Evolutionary conservation across 768 basidiomycete genomes (phyloP).

Genomic region (Rubroboletus pulcherrimus): DNA sequence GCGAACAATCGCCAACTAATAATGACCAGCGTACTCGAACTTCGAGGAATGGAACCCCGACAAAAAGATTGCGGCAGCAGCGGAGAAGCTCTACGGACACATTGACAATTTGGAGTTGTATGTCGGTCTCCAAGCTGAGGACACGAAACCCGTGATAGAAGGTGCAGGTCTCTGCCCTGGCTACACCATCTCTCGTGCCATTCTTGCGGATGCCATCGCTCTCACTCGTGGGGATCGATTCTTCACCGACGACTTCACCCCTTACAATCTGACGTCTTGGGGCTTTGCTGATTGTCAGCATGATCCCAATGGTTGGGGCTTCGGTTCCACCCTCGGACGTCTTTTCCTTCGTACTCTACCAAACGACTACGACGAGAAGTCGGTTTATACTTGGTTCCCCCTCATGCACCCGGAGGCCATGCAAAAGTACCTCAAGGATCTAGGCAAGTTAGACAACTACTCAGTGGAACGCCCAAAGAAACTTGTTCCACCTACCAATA

Average conservation of each 20-base stretch:
- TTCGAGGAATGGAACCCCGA: constrained; percentile 85
- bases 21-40: constrained; percentile 49
- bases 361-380: constrained; percentile 61
- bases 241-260: constrained; percentile 79
- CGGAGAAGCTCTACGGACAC: constrained; percentile 73
- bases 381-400: constrained; percentile 85
- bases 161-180: constrained; percentile 87
- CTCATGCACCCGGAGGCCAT: constrained; percentile 75
- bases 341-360: constrained; percentile 75
- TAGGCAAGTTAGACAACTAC: constrained; percentile 54
- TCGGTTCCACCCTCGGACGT: constrained; percentile 66
- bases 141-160: constrained; percentile 66
- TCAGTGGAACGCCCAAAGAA: constrained; percentile 47
- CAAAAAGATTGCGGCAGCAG: constrained; percentile 61
- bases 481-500: constrained; percentile 23
- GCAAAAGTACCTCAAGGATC: constrained; percentile 52
- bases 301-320: constrained; percentile 65
- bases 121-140: constrained; percentile 76
- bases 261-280: constrained; percentile 79
- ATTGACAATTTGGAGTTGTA: constrained; percentile 80
- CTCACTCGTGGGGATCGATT: constrained; percentile 82
- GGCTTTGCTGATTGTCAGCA: constrained; percentile 82
- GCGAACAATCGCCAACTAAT: not conserved
- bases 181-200: constrained; percentile 82
- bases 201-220: constrained; percentile 82